These are phyloP conservation scores for Candida neerlandica DNA, from an alignment of 1,139 yeast genomes.

Conservation along the genomic window DNA sequence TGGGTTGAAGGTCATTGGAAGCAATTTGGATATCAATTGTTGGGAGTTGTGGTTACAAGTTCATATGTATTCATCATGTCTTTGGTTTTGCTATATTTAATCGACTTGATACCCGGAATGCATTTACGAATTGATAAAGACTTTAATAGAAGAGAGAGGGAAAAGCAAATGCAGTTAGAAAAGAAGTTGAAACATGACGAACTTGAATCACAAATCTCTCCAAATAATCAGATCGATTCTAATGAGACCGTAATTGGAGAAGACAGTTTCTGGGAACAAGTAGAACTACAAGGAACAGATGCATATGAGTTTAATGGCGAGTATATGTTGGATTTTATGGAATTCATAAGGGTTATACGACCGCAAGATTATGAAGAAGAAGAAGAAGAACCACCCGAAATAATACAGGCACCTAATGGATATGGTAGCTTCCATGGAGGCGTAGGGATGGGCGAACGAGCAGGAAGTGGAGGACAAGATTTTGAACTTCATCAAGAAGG, in stretches of 20 bases:
- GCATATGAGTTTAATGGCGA: constrained; percentile 56
- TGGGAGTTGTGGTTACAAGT: constrained; percentile 46
- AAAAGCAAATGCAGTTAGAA: constrained; percentile 12
- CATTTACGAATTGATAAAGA: constrained; percentile 49
- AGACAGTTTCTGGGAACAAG: constrained; percentile 26
- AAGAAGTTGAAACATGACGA: constrained; percentile 14
- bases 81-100: constrained; percentile 38
- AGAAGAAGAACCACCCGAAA: constrained; percentile 18
- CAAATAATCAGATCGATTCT: constrained; percentile 10
- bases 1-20: constrained; percentile 51
- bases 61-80: constrained; percentile 41
- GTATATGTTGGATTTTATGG: constrained; percentile 49
- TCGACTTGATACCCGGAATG: constrained; percentile 50
- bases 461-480: constrained; percentile 18
- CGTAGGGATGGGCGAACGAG: no score
- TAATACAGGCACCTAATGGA: constrained; percentile 3
- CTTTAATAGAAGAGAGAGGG: constrained; percentile 38
- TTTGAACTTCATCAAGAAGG: constrained; percentile 22
- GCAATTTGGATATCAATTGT: constrained; percentile 51
- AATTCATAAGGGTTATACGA: constrained; percentile 43
- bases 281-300: constrained; percentile 54
- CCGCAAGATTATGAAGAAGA: constrained; percentile 44
- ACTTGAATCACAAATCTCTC: constrained; percentile 24
- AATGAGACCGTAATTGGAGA: constrained; percentile 12
- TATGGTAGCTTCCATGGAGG: not conserved